Percentiles rank a stretch among this genome's conserved stretches.
Conservation (phyloP, 441 rosid species). For the Daphne laureola region DNA sequence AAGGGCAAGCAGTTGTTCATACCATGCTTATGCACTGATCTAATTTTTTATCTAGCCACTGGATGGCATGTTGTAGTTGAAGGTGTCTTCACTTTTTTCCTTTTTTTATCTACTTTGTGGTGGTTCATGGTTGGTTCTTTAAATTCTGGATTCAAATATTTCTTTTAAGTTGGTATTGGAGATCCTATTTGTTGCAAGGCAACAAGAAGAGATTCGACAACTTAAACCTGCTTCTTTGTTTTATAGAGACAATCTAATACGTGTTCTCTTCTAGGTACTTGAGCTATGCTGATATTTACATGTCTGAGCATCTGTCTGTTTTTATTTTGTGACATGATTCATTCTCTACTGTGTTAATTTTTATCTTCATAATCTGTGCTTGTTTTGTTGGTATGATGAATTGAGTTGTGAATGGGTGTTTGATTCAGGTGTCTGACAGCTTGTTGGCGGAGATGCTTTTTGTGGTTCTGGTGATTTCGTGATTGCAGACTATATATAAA, state of each 20-base stretch:
- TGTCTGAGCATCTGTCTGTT: slow-evolving; percentile 5
- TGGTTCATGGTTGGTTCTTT: background rate
- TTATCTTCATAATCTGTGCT: slow-evolving; percentile 15
- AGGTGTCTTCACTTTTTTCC: background rate
- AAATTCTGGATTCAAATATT: too few relatives aligned
- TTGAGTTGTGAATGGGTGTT: slow-evolving; percentile 69
- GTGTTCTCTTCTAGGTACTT: background rate
- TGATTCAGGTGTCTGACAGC: slow-evolving; percentile 94
- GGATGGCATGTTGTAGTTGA: too few relatives aligned
- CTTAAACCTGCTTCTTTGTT: too few relatives aligned
- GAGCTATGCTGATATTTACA: background rate
- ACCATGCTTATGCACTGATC: too few relatives aligned
- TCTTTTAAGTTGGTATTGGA: too few relatives aligned
- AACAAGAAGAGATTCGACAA: too few relatives aligned
- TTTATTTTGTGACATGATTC: background rate
- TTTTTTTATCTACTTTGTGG: background rate
- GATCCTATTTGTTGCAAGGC: too few relatives aligned
- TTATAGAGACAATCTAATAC: background rate
- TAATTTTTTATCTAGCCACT: too few relatives aligned
- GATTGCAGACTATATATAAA: slow-evolving; percentile 64
- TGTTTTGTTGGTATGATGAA: slow-evolving; percentile 44
- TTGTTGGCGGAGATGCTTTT: slow-evolving; percentile 82
- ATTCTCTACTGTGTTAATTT: slow-evolving; percentile 9
- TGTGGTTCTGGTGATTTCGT: slow-evolving; percentile 92
- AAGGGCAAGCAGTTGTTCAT: too few relatives aligned